Evolutionary conservation across 2,329 filamentous ascomycete species (phyloP).

Genomic region (Sporothrix luriei): DNA sequence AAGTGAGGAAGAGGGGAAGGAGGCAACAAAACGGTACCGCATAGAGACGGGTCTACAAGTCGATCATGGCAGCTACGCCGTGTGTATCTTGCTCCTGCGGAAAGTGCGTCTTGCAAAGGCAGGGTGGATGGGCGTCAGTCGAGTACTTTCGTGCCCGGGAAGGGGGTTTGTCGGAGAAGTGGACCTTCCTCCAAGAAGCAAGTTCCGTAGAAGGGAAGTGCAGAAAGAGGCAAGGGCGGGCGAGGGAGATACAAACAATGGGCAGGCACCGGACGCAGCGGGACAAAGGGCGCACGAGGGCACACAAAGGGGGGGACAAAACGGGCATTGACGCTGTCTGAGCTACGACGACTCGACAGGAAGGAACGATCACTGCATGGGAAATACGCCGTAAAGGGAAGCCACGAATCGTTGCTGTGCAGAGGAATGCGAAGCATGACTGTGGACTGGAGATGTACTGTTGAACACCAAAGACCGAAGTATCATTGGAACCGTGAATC

Average conservation of each 20-base stretch:
- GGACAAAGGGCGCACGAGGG: background rate
- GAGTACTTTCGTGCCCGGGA: constrained; percentile 12
- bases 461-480: background rate
- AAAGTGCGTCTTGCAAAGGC: background rate
- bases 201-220: background rate
- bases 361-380: constrained; percentile 4
- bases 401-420: background rate
- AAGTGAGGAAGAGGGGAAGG: background rate
- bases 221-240: constrained; percentile 7
- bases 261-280: background rate
- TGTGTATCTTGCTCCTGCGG: background rate
- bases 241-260: background rate
- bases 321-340: constrained; percentile 2
- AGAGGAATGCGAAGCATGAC: background rate
- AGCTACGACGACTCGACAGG: background rate
- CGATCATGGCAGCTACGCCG: constrained; percentile 6
- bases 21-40: constrained; percentile 9
- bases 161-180: constrained; percentile 32
- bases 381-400: background rate
- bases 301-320: background rate
- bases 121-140: constrained; percentile 2
- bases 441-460: background rate
- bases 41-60: background rate
- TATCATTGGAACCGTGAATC: no score
- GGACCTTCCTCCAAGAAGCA: constrained; percentile 1